Evolutionary conservation across 2,329 filamentous ascomycete genomes (phyloP).

Genomic region (Beauveria pseudobassiana): DNA sequence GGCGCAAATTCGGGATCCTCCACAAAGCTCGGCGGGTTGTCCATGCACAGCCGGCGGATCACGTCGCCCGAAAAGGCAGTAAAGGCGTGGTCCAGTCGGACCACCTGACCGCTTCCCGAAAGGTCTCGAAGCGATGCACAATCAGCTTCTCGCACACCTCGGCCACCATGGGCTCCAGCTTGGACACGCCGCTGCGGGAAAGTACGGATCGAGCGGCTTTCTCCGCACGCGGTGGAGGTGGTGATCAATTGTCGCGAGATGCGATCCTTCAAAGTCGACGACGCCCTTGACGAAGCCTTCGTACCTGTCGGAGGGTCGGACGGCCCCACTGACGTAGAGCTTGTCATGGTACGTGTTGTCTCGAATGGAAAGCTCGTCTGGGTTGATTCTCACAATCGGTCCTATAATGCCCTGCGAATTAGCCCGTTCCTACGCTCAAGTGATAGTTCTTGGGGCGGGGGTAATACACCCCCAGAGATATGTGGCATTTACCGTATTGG

Average conservation of each 20-base stretch:
- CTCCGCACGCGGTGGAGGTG: not conserved
- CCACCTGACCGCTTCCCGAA: not conserved
- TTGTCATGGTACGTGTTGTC: not conserved
- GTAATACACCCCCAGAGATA: too few species aligned
- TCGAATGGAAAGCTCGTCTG: not conserved
- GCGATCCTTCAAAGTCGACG: not conserved
- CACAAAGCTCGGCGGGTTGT: not conserved
- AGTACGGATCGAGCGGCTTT: not conserved
- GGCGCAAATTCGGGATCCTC: not conserved
- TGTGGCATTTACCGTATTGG: too few species aligned
- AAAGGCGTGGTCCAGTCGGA: not conserved
- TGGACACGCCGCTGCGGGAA: not conserved
- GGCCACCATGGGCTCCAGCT: not conserved
- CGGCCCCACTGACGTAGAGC: not conserved
- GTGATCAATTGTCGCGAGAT: not conserved
- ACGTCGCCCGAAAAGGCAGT: not conserved
- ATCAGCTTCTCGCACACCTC: not conserved
- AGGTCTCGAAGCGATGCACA: not conserved
- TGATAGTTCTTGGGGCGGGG: too few species aligned
- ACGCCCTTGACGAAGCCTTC: not conserved
- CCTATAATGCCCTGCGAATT: not conserved
- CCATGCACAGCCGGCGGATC: not conserved
- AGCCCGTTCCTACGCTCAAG: too few species aligned
- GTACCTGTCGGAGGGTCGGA: not conserved
- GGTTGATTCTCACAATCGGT: not conserved